phyloP scores from a whole-genome alignment of 768 basidiomycete species.

The Suillus brevipes region DNA sequence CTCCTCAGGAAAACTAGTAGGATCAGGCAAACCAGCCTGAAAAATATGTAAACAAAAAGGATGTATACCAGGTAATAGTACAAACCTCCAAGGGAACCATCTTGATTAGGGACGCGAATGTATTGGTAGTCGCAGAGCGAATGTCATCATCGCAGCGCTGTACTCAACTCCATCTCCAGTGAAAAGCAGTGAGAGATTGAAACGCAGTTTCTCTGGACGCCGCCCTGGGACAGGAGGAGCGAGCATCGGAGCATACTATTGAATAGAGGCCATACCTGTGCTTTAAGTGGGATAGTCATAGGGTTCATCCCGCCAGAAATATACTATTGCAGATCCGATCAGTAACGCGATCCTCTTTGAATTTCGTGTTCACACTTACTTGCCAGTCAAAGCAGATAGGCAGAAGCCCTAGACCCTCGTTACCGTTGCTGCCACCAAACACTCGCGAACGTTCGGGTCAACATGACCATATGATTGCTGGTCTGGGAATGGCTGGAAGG shows the following conservation, averaged over 20 bases:
- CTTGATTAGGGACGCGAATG: constrained; percentile 95
- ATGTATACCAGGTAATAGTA: constrained; percentile 1
- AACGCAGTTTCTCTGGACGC: constrained; percentile 69
- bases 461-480: too few relatives aligned
- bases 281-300: constrained; percentile 50
- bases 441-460: too few relatives aligned
- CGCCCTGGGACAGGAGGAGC: constrained; percentile 67
- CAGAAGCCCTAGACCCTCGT: constrained; percentile 65
- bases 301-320: constrained; percentile 39
- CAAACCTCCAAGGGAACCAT: constrained; percentile 96
- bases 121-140: constrained; percentile 92
- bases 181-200: constrained; percentile 68
- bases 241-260: constrained; percentile 77
- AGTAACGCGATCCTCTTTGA: constrained; percentile 10
- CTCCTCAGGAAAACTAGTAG: constrained; percentile 87
- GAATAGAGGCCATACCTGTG: too few relatives aligned
- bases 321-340: constrained; percentile 17
- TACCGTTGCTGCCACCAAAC: constrained; percentile 66
- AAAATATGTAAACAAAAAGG: neutral
- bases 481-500: too few relatives aligned
- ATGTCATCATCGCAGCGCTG: constrained; percentile 85
- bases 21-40: constrained; percentile 95
- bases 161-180: constrained; percentile 81
- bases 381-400: constrained; percentile 62
- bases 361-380: constrained; percentile 18